phyloP scores from a whole-genome alignment of 306 rosid genomes.

The Coriaria nepalensis region DNA sequence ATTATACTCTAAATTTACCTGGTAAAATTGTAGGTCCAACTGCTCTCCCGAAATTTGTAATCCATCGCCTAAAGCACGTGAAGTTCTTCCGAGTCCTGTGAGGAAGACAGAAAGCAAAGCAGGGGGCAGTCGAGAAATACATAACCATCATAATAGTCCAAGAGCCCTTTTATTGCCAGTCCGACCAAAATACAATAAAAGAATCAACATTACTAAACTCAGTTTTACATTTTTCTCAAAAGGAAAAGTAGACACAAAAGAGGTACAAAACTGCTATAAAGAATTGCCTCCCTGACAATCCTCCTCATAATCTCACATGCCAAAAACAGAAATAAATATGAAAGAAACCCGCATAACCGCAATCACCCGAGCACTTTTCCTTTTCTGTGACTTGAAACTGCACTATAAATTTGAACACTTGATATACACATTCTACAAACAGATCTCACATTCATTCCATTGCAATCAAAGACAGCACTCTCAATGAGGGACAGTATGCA shows the following conservation, averaged over 20 bases:
- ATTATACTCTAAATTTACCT: too few relatives aligned
- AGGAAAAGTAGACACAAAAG: conserved; percentile 7
- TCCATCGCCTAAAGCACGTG: too few relatives aligned
- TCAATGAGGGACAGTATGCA: conserved; percentile 37
- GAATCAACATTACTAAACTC: conserved; percentile 18
- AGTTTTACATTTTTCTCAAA: conserved; percentile 15
- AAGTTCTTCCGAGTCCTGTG: too few relatives aligned
- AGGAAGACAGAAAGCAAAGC: too few relatives aligned
- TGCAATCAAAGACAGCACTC: conserved; percentile 24
- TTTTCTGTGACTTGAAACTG: conserved; percentile 29
- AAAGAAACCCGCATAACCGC: conserved; percentile 26
- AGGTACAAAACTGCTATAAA: conserved; percentile 23
- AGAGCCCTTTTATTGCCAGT: conserved; percentile 3
- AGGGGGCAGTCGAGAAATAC: too few relatives aligned
- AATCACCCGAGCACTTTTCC: conserved; percentile 21
- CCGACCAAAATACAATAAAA: conserved; percentile 14
- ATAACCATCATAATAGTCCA: neutral
- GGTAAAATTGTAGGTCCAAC: too few relatives aligned
- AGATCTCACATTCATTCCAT: conserved; percentile 13
- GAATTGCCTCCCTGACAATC: conserved; percentile 36
- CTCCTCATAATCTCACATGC: conserved; percentile 29
- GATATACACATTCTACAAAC: conserved; percentile 64
- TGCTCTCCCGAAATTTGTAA: too few relatives aligned
- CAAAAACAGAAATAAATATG: conserved; percentile 11
- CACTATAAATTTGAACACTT: conserved; percentile 24